Evolutionary conservation across 176 grass and related monocot genomes (phyloP).

Genomic region (Paspalum vaginatum): DNA sequence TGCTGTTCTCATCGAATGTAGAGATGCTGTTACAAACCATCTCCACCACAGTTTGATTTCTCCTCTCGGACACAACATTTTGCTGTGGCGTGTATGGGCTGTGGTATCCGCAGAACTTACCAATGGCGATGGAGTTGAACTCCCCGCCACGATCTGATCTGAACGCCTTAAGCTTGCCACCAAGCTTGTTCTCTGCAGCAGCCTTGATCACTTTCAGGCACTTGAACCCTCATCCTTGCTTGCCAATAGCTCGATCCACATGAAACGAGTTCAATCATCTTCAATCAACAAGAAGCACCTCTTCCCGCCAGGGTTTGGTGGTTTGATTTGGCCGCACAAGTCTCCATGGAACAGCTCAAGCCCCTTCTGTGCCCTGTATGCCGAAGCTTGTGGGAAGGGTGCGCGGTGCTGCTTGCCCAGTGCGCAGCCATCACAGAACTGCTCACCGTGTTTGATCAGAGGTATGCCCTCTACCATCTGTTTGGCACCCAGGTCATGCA

Average conservation of each 20-base stretch:
- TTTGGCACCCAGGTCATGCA: not conserved
- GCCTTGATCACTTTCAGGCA: not conserved
- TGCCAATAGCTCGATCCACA: not conserved
- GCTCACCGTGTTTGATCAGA: not conserved
- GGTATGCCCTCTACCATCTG: not conserved
- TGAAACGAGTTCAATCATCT: not conserved
- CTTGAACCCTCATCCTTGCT: not conserved
- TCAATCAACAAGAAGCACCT: constrained; percentile 3
- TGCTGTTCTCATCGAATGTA: too few species aligned
- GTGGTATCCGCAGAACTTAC: not conserved
- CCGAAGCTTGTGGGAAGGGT: not conserved
- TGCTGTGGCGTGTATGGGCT: not conserved
- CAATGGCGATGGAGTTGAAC: too few species aligned
- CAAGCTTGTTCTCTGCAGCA: not conserved
- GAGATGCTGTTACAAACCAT: too few species aligned
- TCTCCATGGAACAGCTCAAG: constrained; percentile 7
- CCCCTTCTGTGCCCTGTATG: not conserved
- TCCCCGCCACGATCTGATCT: too few species aligned
- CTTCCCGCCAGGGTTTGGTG: not conserved
- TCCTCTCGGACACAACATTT: not conserved
- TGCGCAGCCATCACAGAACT: not conserved
- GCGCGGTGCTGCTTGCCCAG: not conserved
- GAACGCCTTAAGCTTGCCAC: not conserved
- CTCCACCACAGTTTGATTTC: not conserved
- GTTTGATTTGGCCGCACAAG: not conserved